Percentiles rank a stretch among this genome's conserved stretches.
Conservation (phyloP, 2,329 filamentous ascomycete genomes). For the Diaporthe humulicola region DNA sequence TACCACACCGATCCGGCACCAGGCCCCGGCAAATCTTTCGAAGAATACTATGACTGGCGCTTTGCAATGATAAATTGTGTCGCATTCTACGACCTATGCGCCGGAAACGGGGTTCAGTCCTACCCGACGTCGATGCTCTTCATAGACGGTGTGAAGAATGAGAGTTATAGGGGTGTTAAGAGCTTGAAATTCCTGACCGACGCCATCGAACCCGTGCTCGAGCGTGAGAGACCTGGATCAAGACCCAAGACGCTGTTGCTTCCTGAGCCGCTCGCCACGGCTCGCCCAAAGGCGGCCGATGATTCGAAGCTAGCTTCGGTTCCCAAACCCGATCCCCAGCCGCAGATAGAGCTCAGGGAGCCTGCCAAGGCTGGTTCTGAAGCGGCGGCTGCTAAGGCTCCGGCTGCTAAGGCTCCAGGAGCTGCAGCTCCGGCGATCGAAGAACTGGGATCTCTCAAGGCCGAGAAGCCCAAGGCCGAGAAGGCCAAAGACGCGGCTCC, state of each 20-base stretch:
- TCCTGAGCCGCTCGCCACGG: slow-evolving; percentile 77
- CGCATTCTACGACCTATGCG: slow-evolving; percentile 84
- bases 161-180: slow-evolving; percentile 76
- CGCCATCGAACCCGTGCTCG: slow-evolving; percentile 82
- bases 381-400: slow-evolving; percentile 2
- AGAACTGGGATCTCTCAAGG: slow-evolving; percentile 36
- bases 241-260: slow-evolving; percentile 77
- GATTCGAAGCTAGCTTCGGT: slow-evolving; percentile 35
- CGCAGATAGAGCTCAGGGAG: slow-evolving; percentile 46
- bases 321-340: slow-evolving; percentile 31
- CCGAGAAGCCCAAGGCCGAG: slow-evolving; percentile 42
- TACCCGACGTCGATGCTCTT: slow-evolving; percentile 86
- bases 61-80: slow-evolving; percentile 91
- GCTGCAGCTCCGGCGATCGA: slow-evolving; percentile 32
- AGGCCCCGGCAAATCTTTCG: slow-evolving; percentile 72
- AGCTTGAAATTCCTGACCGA: slow-evolving; percentile 75
- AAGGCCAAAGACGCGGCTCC: slow-evolving; percentile 44
- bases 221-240: slow-evolving; percentile 84
- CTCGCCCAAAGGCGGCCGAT: slow-evolving; percentile 33
- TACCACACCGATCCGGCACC: slow-evolving; percentile 89
- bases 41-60: slow-evolving; percentile 87
- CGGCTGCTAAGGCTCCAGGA: slow-evolving; percentile 19
- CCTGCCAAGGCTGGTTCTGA: slow-evolving; percentile 47
- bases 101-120: slow-evolving; percentile 72
- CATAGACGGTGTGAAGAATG: slow-evolving; percentile 79